Evolutionary conservation across 345 rosid genomes (phyloP).

Genomic region (Citrus cavaleriei): DNA sequence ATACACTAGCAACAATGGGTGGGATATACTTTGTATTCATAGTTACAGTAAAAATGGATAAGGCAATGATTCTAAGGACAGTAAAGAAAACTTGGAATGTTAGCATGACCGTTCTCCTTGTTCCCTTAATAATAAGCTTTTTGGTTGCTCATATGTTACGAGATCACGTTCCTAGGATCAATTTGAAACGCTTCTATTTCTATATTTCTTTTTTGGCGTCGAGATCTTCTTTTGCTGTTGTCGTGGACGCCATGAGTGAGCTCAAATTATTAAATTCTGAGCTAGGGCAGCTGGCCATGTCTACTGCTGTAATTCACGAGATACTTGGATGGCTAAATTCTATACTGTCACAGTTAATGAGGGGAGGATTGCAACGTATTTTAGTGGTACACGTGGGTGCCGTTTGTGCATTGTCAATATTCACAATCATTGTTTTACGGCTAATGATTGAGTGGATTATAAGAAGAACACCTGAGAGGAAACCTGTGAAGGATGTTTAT

Average conservation of each 20-base stretch:
- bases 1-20: constrained; percentile 11
- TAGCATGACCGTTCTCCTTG: neutral
- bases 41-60: constrained; percentile 28
- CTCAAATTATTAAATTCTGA: constrained; percentile 35
- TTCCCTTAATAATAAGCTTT: neutral
- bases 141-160: neutral
- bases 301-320: constrained; percentile 18
- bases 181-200: neutral
- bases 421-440: neutral
- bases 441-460: constrained; percentile 14
- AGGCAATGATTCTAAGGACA: neutral
- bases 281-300: constrained; percentile 25
- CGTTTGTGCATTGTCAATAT: neutral
- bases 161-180: neutral
- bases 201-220: neutral
- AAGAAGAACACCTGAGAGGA: constrained; percentile 19
- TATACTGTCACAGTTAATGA: neutral
- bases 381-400: no score
- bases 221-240: constrained; percentile 13
- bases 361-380: neutral
- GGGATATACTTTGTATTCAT: constrained; percentile 17
- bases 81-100: constrained; percentile 12
- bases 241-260: constrained; percentile 18
- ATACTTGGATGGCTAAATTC: neutral
- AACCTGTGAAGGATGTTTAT: constrained; percentile 9